A percentile compares a stretch with the other conserved stretches of the same genome.
These are phyloP conservation scores for Amylocarpus encephaloides DNA, from an alignment of 2,329 filamentous ascomycete genomes.

Conservation along the genomic window DNA sequence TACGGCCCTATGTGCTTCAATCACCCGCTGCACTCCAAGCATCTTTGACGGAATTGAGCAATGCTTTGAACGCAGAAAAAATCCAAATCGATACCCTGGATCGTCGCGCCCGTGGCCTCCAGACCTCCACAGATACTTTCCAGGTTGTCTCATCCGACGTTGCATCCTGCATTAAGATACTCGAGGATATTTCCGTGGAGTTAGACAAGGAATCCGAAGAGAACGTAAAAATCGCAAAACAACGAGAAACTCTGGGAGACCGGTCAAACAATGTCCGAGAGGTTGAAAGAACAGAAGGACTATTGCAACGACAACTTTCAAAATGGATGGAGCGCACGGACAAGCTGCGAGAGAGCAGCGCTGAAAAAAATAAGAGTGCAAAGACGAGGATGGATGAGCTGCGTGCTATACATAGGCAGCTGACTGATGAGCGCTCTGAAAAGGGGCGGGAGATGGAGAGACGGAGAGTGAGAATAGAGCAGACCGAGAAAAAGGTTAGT, in stretches of 20 bases:
- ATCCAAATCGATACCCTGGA: conserved; percentile 82
- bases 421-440: conserved; percentile 78
- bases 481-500: conserved; percentile 94
- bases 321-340: conserved; percentile 86
- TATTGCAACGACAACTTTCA: conserved; percentile 75
- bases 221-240: conserved; percentile 68
- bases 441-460: conserved; percentile 91
- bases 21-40: conserved; percentile 79
- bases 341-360: conserved; percentile 71
- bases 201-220: conserved; percentile 89
- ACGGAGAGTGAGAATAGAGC: conserved; percentile 86
- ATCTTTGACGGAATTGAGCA: conserved; percentile 72
- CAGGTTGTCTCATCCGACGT: conserved; percentile 78
- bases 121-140: conserved; percentile 89
- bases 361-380: conserved; percentile 73
- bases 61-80: conserved; percentile 72
- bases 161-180: conserved; percentile 76
- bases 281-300: conserved; percentile 79
- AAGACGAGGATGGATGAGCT: conserved; percentile 89
- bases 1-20: conserved; percentile 87
- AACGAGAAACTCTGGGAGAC: conserved; percentile 82
- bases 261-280: conserved; percentile 84
- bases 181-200: conserved; percentile 82
- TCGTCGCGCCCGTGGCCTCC: conserved; percentile 77
- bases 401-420: conserved; percentile 66